Conservation (phyloP, 176 grass and related monocot genomes). For the Lolium multiflorum region DNA sequence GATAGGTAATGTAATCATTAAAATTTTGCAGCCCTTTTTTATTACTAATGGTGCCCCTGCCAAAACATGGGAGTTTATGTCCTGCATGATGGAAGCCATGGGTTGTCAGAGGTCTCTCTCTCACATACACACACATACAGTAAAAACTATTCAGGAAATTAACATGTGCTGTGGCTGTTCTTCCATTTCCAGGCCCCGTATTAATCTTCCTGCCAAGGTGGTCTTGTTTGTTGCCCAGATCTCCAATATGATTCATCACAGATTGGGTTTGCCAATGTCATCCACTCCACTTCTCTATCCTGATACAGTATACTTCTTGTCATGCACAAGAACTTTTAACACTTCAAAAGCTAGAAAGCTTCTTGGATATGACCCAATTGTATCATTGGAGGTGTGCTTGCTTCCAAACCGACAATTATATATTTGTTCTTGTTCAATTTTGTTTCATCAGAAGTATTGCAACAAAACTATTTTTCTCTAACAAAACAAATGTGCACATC, state of each 20-base stretch:
- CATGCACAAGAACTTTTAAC: conserved; percentile 80
- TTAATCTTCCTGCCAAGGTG: conserved; percentile 81
- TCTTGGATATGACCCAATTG: conserved; percentile 73
- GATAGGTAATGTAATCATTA: neutral
- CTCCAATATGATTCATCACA: conserved; percentile 48
- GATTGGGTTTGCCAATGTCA: conserved; percentile 53
- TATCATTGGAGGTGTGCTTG: conserved; percentile 79
- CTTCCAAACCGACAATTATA: conserved; percentile 31
- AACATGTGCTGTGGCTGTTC: conserved; percentile 44
- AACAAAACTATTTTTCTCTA: neutral
- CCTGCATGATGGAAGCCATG: conserved; percentile 77
- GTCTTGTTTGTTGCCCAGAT: conserved; percentile 46
- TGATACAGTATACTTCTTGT: conserved; percentile 61
- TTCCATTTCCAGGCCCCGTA: conserved; percentile 65
- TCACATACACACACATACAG: neutral
- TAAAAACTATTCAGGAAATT: conserved; percentile 40
- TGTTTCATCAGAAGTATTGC: conserved; percentile 24
- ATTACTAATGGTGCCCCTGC: conserved; percentile 80
- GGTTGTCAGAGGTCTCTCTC: conserved; percentile 76
- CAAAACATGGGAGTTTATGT: conserved; percentile 91
- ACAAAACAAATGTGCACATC: conserved; percentile 4
- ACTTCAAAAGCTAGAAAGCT: conserved; percentile 76
- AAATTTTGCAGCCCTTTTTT: conserved; percentile 76
- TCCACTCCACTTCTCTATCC: conserved; percentile 54
- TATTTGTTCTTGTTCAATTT: conserved; percentile 23